These are phyloP conservation scores for Metschnikowia matae DNA, from an alignment of 805 yeast genomes.

Conservation along the genomic window DNA sequence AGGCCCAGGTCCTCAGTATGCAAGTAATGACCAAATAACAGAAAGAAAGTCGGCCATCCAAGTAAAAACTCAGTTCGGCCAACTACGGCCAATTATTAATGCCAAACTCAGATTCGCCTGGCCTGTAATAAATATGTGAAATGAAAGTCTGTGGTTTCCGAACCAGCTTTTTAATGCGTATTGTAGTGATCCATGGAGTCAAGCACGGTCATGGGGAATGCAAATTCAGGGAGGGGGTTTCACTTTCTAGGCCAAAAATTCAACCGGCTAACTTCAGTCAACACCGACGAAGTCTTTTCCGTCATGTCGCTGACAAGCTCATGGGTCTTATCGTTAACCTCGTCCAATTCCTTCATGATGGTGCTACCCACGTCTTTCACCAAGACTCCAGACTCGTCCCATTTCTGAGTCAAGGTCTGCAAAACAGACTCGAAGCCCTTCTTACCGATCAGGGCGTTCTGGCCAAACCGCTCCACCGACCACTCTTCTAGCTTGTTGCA, in stretches of 20 bases:
- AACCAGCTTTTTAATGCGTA: not conserved
- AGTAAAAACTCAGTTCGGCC: not conserved
- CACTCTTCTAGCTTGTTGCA: conserved; percentile 88
- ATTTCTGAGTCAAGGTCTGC: conserved; percentile 42
- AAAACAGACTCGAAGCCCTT: conserved; percentile 82
- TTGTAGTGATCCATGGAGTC: not conserved
- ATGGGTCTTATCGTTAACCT: conserved; percentile 21
- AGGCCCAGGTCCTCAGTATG: conserved; percentile 1
- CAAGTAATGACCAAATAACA: conserved; percentile 2
- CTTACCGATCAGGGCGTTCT: conserved; percentile 81
- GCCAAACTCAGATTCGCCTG: not conserved
- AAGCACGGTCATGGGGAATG: not conserved
- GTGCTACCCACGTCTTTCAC: conserved; percentile 29
- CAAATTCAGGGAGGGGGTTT: not conserved
- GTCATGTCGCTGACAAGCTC: conserved; percentile 16
- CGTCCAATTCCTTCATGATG: conserved; percentile 26
- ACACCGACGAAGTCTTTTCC: conserved; percentile 15
- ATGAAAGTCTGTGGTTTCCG: not conserved
- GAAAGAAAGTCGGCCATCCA: not conserved
- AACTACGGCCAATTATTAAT: no score
- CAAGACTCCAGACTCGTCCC: conserved; percentile 39
- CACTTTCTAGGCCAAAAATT: conserved; percentile 14
- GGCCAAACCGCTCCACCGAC: conserved; percentile 83
- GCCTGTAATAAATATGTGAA: not conserved
- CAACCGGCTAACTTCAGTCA: conserved; percentile 19